Base-by-base conservation (phyloP, 2,329 filamentous ascomycete genomes). In the Calonectria naviculata region DNA sequence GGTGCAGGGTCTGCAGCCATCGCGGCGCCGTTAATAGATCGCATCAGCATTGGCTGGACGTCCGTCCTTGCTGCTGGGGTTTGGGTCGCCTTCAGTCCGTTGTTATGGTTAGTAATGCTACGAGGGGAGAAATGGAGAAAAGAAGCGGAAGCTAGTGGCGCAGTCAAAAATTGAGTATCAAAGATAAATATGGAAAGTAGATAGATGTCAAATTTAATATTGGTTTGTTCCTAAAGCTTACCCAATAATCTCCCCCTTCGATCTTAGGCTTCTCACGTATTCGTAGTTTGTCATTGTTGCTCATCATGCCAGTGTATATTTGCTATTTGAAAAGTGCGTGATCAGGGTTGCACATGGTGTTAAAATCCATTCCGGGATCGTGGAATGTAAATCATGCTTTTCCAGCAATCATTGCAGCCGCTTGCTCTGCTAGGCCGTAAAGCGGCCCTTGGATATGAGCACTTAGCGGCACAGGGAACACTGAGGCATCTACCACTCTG, bases 341-440 rank as follows among this genome's bases (percentile, higher is more conserved):
- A n/a, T n/a, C n/a, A n/a, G n/a, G n/a, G n/a, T n/a, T n/a, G n/a
- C n/a, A n/a, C n/a, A n/a, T n/a, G n/a, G n/a, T n/a, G n/a, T n/a
- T n/a, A n/a, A n/a, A n/a, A n/a, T n/a, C n/a, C n/a, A n/a, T n/a
- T n/a, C n/a, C n/a, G n/a, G n/a, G n/a, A n/a, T n/a, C n/a, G n/a
- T 44, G n/a, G 17, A 10, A 17, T 12, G 2, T 26, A 28, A 60
- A 41, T 60, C 17, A 75, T 8, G 34, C 42, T 2, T 67, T 69
- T 1, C 67, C 71, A 1, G 68, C 46, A 13, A 76, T 75, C 12
- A 76, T 69, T 5, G 73, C 75, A 12, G 80, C 81, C 19, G 80
- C 81, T 41, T 83, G 80, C 58, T 83, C 81, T 4, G 80, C 76
- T 17, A 83, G 67, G 2, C 80, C 81, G 75, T 83, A 84, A 5